Base-by-base conservation (phyloP, 192 early-diverging fungal genomes). In the Umbelopsis vinacea region DNA sequence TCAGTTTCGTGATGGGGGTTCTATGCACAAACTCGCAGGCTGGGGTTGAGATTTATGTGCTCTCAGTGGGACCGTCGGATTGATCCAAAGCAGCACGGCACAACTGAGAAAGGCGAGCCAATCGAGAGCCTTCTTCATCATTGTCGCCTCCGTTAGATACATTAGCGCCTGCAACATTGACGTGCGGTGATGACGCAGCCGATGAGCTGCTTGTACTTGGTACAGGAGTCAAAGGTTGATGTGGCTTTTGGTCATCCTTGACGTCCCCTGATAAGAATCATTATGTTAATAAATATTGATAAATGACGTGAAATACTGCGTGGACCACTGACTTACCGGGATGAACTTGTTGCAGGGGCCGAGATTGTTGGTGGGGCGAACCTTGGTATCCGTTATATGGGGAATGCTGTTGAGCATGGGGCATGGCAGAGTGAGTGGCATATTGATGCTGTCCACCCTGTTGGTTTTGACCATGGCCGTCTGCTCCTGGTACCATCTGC, bases 151-250 rank as follows among this genome's bases (percentile, higher is more conserved):
- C 29, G 33, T 29, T 35, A 14, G 26, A 17, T 14, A 17, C 57
- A 63, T 63, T 63, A 26, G 57, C 57, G 2, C 33, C 33, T 33
- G 74, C 74, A 23, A 72, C 71, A 26, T 76, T 78, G 21, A 76
- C 76, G 71, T 80, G 82, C n/a, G 70, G 68, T 26, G 80, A 81
- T 17, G 81, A 74, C 8, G 72, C 73, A 43, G 52, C 47, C 15
- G 74, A 70, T 29, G 74, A 73, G 43, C 67, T 74, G 19, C 77
- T 74, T 60, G 79, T 68, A 38, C 69, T 79, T 43, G 80, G 76
- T 29, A 79, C 69, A 48, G 80, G 80, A 68, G 78, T 71, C 67
- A 80, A 78, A 1, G 75, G 55, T 17, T 71, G 68, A 37, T 63
- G 57, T 37, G 57, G 57, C 57, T 63, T 63, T 63, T 63, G 57